Conservation (phyloP, 208 protist genomes). For the Wallacemonas sp. region DNA sequence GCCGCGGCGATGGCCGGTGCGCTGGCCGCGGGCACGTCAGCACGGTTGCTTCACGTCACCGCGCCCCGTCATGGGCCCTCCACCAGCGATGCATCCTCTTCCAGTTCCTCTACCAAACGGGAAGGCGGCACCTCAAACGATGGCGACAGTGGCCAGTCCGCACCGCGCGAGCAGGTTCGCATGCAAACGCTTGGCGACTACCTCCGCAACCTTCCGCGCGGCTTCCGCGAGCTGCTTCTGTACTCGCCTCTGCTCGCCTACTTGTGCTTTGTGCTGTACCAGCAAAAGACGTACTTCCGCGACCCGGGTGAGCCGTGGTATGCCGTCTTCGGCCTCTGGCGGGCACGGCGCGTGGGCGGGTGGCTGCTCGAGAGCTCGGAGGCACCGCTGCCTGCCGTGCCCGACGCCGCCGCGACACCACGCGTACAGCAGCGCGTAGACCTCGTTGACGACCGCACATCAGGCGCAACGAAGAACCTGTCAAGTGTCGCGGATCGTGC, state of each 20-base stretch:
- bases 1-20: too few relatives aligned
- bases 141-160: background rate
- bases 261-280: conserved; percentile 39
- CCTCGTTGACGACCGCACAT: background rate
- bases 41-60: too few relatives aligned
- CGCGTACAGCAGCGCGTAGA: background rate
- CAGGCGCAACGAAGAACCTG: too few relatives aligned
- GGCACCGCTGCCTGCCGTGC: background rate
- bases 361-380: background rate
- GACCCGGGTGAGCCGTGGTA: conserved; percentile 33
- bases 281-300: conserved; percentile 53
- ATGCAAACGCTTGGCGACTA: conserved; percentile 40
- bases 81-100: background rate
- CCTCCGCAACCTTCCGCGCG: conserved; percentile 41
- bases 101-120: background rate
- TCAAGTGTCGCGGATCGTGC: too few relatives aligned
- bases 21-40: too few relatives aligned
- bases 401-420: background rate
- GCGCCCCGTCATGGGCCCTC: too few relatives aligned
- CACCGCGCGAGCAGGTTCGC: background rate
- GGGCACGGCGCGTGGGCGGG: conserved; percentile 10
- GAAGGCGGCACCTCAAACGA: background rate
- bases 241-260: conserved; percentile 50
- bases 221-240: conserved; percentile 44
- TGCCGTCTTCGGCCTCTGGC: conserved; percentile 1